Percentiles rank a stretch among this genome's conserved stretches.
Evolutionary conservation across 306 rosid species (phyloP).

Genomic region (Urtica urens): DNA sequence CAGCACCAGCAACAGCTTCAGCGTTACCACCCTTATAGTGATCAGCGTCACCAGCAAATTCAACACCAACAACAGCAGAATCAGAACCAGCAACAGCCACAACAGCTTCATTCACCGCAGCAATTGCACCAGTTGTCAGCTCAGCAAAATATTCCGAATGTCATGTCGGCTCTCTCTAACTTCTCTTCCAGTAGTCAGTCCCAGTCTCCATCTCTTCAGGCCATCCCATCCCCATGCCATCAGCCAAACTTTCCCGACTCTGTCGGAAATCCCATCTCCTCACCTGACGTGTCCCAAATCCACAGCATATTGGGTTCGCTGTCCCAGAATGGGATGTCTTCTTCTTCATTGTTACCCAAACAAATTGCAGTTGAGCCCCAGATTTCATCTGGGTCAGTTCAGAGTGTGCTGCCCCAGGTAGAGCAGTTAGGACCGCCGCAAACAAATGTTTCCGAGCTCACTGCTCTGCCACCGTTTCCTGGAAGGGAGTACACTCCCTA

Average conservation of each 20-base stretch:
- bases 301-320: slow-evolving; percentile 65
- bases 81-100: slow-evolving; percentile 40
- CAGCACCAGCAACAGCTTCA: slow-evolving; percentile 37
- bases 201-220: slow-evolving; percentile 53
- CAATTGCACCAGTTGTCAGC: slow-evolving; percentile 33
- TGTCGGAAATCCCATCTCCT: slow-evolving; percentile 21
- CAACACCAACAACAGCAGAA: slow-evolving; percentile 40
- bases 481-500: slow-evolving; percentile 67
- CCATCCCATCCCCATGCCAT: slow-evolving; percentile 38
- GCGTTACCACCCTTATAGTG: slow-evolving; percentile 47
- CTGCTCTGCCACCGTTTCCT: slow-evolving; percentile 77
- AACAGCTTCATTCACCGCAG: slow-evolving; percentile 32
- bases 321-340: slow-evolving; percentile 63
- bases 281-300: slow-evolving; percentile 31
- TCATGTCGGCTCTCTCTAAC: slow-evolving; percentile 48
- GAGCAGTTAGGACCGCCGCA: slow-evolving; percentile 40
- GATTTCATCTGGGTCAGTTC: slow-evolving; percentile 46
- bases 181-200: slow-evolving; percentile 48
- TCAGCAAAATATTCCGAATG: slow-evolving; percentile 47
- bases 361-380: slow-evolving; percentile 60
- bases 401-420: slow-evolving; percentile 50
- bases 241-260: slow-evolving; percentile 21
- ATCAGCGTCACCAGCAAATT: slow-evolving; percentile 38
- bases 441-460: slow-evolving; percentile 33
- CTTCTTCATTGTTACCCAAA: slow-evolving; percentile 54